phyloP scores from a whole-genome alignment of 495 filamentous ascomycete genomes.

The Trypethelium eluteriae region DNA sequence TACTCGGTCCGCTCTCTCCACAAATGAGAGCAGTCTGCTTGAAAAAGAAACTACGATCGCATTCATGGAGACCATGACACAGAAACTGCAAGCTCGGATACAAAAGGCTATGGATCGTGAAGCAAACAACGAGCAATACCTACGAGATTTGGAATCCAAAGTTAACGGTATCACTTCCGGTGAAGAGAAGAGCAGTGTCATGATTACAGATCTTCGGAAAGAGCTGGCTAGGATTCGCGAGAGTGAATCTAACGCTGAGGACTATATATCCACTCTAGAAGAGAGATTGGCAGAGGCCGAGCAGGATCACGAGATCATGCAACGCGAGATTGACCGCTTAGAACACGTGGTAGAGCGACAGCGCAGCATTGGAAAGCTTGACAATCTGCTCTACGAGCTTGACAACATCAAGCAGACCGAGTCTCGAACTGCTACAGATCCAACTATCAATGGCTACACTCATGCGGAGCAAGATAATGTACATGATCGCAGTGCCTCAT shows the following conservation, averaged over 20 bases:
- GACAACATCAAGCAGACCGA: conserved; percentile 68
- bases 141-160: conserved; percentile 82
- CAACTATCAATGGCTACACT: conserved; percentile 31
- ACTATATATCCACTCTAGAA: conserved; percentile 95
- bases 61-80: conserved; percentile 83
- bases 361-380: conserved; percentile 86
- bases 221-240: conserved; percentile 85
- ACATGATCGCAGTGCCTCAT: conserved; percentile 24
- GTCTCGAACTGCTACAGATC: neutral
- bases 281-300: conserved; percentile 93
- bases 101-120: conserved; percentile 89
- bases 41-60: conserved; percentile 91
- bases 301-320: conserved; percentile 93
- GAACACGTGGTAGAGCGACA: conserved; percentile 95
- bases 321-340: conserved; percentile 86
- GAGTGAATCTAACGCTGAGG: conserved; percentile 79
- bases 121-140: conserved; percentile 77
- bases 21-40: conserved; percentile 72
- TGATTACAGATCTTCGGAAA: conserved; percentile 80
- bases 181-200: conserved; percentile 81
- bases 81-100: conserved; percentile 77
- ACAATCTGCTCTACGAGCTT: conserved; percentile 82
- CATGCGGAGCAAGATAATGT: conserved; percentile 29
- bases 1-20: conserved; percentile 75
- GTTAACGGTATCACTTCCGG: conserved; percentile 83